A percentile compares a stretch with the other conserved stretches of the same genome.
Evolutionary conservation across 257 asterid genomes (phyloP).

Genomic region (Craterostigma plantagineum): DNA sequence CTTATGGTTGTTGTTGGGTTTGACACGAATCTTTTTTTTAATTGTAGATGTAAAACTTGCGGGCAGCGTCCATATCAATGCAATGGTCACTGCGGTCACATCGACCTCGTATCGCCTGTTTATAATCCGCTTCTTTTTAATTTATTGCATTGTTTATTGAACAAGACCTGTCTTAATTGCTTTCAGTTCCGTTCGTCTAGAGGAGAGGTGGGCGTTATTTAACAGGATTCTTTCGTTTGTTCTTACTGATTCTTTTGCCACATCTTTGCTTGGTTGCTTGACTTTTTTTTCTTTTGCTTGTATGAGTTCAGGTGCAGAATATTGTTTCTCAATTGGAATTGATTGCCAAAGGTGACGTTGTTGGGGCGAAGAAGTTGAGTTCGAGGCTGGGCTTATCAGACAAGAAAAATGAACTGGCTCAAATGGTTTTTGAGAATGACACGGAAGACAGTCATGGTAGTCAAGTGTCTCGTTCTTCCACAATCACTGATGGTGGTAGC

Average conservation of each 20-base stretch:
- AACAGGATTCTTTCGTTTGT: neutral
- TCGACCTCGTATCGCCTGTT: conserved; percentile 58
- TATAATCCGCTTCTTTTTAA: conserved; percentile 64
- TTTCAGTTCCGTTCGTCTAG: conserved; percentile 34
- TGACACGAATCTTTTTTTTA: conserved; percentile 2
- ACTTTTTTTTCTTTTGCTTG: neutral
- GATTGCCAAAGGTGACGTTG: conserved; percentile 47
- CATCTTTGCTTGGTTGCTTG: neutral
- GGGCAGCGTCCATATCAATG: conserved; percentile 39
- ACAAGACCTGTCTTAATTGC: conserved; percentile 47
- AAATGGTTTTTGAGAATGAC: conserved; percentile 11
- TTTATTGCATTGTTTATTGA: conserved; percentile 33
- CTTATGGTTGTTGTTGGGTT: neutral
- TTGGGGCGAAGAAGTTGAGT: conserved; percentile 43
- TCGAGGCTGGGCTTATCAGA: conserved; percentile 1
- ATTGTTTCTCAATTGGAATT: conserved; percentile 39
- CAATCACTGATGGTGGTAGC: conserved; percentile 16
- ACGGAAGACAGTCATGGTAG: conserved; percentile 52
- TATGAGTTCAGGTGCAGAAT: conserved; percentile 28
- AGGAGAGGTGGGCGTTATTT: conserved; percentile 29
- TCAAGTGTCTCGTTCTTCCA: conserved; percentile 30
- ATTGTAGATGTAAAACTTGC: conserved; percentile 71
- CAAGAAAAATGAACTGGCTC: conserved; percentile 15
- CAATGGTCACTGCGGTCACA: conserved; percentile 83
- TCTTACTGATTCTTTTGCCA: neutral